Percentiles rank a stretch among this genome's conserved stretches.
phyloP scores from a whole-genome alignment of 73 alveolate species.

The Tetrahymena malaccensis region DNA sequence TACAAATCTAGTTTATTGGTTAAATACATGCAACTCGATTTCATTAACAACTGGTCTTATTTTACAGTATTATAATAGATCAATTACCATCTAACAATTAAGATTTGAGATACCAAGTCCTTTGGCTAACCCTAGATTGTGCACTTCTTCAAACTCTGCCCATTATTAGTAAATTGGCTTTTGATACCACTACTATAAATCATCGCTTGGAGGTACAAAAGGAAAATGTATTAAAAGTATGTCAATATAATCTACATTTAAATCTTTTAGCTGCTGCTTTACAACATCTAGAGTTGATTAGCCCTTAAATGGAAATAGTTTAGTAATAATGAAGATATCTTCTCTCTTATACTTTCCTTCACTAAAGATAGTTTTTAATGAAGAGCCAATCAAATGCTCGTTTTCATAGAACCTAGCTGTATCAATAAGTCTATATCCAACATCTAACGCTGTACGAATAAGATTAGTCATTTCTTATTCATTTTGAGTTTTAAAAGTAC shows the following conservation, averaged over 20 bases:
- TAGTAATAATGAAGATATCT: constrained; percentile 45
- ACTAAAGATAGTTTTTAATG: constrained; percentile 39
- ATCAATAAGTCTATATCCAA: constrained; percentile 76
- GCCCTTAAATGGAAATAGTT: constrained; percentile 21
- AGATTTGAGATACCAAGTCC: constrained; percentile 66
- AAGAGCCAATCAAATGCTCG: constrained; percentile 49
- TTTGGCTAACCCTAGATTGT: constrained; percentile 49
- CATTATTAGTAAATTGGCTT: constrained; percentile 47
- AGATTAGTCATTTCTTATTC: not conserved
- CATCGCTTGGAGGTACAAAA: not conserved
- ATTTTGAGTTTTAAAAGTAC: not conserved
- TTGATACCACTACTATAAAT: not conserved
- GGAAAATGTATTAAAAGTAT: constrained; percentile 63
- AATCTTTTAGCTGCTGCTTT: constrained; percentile 40
- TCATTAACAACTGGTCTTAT: constrained; percentile 63
- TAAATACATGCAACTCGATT: constrained; percentile 66
- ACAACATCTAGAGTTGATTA: constrained; percentile 28
- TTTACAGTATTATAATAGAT: constrained; percentile 49
- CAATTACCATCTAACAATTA: constrained; percentile 46
- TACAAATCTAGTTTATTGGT: constrained; percentile 8
- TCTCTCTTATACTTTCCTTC: constrained; percentile 44
- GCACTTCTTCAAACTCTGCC: constrained; percentile 61
- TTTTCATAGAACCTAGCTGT: constrained; percentile 60
- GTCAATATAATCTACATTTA: constrained; percentile 61
- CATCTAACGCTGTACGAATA: not conserved